Base-by-base conservation (phyloP, 2,329 filamentous ascomycete species). In the Paecilomyces sp. region DNA sequence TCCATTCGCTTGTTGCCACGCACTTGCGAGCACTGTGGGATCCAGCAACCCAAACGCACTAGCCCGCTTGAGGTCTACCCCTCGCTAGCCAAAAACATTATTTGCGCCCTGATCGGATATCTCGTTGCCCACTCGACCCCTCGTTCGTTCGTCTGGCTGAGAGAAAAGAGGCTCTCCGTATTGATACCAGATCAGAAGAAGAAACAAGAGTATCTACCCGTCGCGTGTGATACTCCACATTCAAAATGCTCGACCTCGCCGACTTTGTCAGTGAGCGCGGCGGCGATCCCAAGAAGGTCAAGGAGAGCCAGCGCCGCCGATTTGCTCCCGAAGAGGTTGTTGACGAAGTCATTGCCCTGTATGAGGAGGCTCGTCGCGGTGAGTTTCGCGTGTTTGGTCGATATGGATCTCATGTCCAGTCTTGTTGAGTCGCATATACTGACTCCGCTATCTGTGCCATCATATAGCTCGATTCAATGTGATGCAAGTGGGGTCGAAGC, bases 281-380 rank as follows among this genome's bases (percentile, higher is more conserved):
- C 66, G 94, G 94, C 68, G 86, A 97, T 78, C 91, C 92, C 15
- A 89, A 96, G 72, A 88, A 87, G 79, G 94, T 99, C 77, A 89
- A 90, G 75, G 91, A 97, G 76, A 94, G 89, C 65, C 94, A 99
- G 78, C 85, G 89, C 67, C 87, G 87, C 72, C 88, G 94, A 68
- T 85, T 86, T 80, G 92, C 91, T 55, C 83, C 87, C 13, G 90
- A 92, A 70, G 89, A 91, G 72, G 81, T 88, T 55, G 93, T 99
- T 28, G 93, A 99, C 79, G 89, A 96, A 78, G 86, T 97, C 62
- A 94, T 97, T 72, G 83, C 83, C 24, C 80, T 95, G 72, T 97
- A 89, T 74, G 89, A 96, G 73, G 91, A 93, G 69, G 90, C 93
- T 77, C 85, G 90, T 69, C 86, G 83, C 78, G 91, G 86, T 88